Evolutionary conservation across 306 rosid genomes (phyloP).

Genomic region (Cucurbita maxima): DNA sequence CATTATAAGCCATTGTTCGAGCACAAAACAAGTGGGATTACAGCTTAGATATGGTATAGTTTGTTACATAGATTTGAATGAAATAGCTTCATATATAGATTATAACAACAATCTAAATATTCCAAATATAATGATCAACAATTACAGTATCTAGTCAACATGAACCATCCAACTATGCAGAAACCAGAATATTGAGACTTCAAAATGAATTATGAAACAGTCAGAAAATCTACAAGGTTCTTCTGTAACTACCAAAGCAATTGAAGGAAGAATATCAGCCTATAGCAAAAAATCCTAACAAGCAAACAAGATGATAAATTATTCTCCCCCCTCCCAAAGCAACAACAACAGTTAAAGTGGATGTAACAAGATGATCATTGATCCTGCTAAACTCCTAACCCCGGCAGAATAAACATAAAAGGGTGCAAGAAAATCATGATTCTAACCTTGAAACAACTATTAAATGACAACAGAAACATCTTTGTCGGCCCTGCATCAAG

Average conservation of each 20-base stretch:
- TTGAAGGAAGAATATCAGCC: not conserved
- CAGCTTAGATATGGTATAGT: too few relatives aligned
- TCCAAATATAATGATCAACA: too few relatives aligned
- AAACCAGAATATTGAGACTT: not conserved
- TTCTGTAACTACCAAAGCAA: not conserved
- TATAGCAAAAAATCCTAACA: not conserved
- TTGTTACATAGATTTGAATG: too few relatives aligned
- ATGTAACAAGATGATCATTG: not conserved
- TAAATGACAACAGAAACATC: not conserved
- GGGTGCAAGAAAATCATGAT: not conserved
- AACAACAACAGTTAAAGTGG: not conserved
- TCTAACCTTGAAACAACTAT: slow-evolving; percentile 2
- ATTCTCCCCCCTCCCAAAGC: not conserved
- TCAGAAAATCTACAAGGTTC: not conserved
- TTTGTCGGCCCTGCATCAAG: not conserved
- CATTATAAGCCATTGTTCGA: not conserved
- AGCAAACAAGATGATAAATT: not conserved
- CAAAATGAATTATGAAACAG: not conserved
- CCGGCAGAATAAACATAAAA: not conserved
- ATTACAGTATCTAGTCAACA: not conserved
- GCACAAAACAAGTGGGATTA: not conserved
- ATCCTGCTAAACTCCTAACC: not conserved
- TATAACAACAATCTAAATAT: too few relatives aligned
- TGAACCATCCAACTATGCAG: not conserved
- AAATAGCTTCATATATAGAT: too few relatives aligned